Conservation (phyloP, 306 rosid genomes). For the Carpinus viminea region DNA sequence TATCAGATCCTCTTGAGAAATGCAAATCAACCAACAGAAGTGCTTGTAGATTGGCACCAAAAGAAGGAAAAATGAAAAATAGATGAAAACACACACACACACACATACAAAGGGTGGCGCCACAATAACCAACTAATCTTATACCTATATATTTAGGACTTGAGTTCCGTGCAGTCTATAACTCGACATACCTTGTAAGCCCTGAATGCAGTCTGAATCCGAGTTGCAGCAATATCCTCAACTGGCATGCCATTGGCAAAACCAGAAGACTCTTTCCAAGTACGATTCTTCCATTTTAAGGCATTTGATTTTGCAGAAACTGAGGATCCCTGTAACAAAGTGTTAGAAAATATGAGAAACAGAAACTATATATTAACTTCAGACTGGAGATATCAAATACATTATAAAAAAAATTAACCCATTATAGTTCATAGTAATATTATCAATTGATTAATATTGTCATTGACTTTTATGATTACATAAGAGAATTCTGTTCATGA, state of each 20-base stretch:
- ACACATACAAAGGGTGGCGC: neutral
- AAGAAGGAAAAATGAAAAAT: neutral
- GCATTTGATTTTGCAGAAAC: conserved; percentile 42
- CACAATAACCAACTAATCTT: conserved; percentile 9
- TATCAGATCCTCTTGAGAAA: neutral
- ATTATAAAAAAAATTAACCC: conserved; percentile 11
- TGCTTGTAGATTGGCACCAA: conserved; percentile 2
- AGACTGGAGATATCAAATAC: conserved; percentile 8
- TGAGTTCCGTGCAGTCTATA: conserved; percentile 6
- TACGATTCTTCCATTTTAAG: conserved; percentile 39
- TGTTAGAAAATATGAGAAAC: conserved; percentile 23
- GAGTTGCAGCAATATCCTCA: conserved; percentile 79
- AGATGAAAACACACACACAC: neutral
- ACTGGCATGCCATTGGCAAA: conserved; percentile 48
- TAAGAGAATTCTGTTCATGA: neutral
- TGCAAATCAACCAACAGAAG: neutral
- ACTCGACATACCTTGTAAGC: conserved; percentile 61
- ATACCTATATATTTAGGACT: conserved; percentile 11
- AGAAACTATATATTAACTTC: conserved; percentile 23
- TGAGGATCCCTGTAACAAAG: conserved; percentile 50
- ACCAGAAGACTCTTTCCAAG: conserved; percentile 33
- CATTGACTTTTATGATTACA: neutral
- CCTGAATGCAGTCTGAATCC: conserved; percentile 88
- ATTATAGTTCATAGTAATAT: conserved; percentile 17
- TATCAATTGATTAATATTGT: conserved; percentile 16